These are phyloP conservation scores for Teunomyces cretensis DNA, from an alignment of 805 yeast genomes.

Conservation along the genomic window DNA sequence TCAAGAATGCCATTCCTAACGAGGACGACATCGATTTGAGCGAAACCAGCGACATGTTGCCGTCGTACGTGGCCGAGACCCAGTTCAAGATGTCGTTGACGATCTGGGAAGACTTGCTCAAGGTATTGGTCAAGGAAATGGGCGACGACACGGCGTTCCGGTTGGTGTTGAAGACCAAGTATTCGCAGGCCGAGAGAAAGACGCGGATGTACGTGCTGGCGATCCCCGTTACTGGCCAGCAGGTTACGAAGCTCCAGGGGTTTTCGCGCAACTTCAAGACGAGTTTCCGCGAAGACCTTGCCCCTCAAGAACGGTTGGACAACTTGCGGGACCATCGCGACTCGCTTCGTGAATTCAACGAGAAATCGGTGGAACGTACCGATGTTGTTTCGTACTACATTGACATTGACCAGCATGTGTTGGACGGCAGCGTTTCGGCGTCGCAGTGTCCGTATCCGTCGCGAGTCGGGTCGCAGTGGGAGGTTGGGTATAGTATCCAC, in stretches of 20 bases:
- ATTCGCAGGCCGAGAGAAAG: constrained; percentile 3
- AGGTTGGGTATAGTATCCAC: constrained; percentile 17
- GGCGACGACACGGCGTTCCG: constrained; percentile 24
- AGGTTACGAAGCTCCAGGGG: constrained; percentile 23
- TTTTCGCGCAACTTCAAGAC: constrained; percentile 29
- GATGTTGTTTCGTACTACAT: constrained; percentile 23
- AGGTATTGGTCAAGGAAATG: constrained; percentile 27
- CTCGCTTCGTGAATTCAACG: constrained; percentile 26
- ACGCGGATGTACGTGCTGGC: constrained; percentile 28
- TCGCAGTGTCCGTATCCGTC: constrained; percentile 24
- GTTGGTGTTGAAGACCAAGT: constrained; percentile 20
- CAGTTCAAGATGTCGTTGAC: constrained; percentile 54
- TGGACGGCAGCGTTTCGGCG: constrained; percentile 14
- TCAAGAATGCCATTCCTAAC: constrained; percentile 7
- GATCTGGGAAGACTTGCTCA: constrained; percentile 30
- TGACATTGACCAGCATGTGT: constrained; percentile 17
- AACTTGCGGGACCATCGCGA: constrained; percentile 25
- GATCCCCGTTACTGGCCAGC: constrained; percentile 23
- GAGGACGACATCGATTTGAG: constrained; percentile 3
- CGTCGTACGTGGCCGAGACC: constrained; percentile 56
- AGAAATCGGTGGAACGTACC: constrained; percentile 13
- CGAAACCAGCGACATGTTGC: constrained; percentile 27
- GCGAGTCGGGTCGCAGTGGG: constrained; percentile 20
- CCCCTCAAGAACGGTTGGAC: constrained; percentile 20
- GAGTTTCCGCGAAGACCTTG: constrained; percentile 27